Evolutionary conservation across 129 eudicot species (phyloP), one percentile per base, ranked within the genome.

Genomic region (Flaveria linearis): DNA sequence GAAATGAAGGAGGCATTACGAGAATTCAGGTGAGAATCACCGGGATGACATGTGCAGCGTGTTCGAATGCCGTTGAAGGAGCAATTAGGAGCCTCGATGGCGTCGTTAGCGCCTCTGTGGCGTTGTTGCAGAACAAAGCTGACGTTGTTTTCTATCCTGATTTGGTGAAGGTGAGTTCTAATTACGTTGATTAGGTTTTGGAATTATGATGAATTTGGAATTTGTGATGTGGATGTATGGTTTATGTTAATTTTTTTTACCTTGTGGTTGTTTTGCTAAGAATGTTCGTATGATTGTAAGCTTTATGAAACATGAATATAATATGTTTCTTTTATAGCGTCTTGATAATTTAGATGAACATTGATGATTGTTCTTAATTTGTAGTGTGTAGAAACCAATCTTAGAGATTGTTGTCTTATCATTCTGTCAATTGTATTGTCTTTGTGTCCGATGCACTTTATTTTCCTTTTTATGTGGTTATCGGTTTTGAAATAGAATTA

Each of bases 11-110:
- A 65, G 69, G 73, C 17, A 69, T 73, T 51, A 71, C 72, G 80
- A 86, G 84, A 68, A 82, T 92, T 81, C 90, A 86, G 88, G 88
- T 92, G 45, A 71, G 91, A 20, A 85, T 92, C 45, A 84, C 86
- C n/a, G 98, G 98, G 74, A 92, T 92, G 98, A 90, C 96, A 11
- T 90, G 98, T 76, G 83, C 98, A 0, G 98, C 98, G 36, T 92
- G 98, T 65, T 88, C 94, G 0, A 90, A 84, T 82, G 88, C 98
- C 47, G 96, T 90, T 16, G 92, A 92, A 81, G 87, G 83, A 61
- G 98, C 98, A 25, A 80, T 92, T 69, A 83, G 11, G 85, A 58
- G 84, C 62, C 66, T 92, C 13, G 43, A 83, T 12, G 98, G 98
- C 74, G 92, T 92, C 68, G 76, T 86, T 43, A 70, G 64, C 66